These are phyloP conservation scores for Prunus padus DNA, from an alignment of 306 rosid genomes.

Conservation along the genomic window DNA sequence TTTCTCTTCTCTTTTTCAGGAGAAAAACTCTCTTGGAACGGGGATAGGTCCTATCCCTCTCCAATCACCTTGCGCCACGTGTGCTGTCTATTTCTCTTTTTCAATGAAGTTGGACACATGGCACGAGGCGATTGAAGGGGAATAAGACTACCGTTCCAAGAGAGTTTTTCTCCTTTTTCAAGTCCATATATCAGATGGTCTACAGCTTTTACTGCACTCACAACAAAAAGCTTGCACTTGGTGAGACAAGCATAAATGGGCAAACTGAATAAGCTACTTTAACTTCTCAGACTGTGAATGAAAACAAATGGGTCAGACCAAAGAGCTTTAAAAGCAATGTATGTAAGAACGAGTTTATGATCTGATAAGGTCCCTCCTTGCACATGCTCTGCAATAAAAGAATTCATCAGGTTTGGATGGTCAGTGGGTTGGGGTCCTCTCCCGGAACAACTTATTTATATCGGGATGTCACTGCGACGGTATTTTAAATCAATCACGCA, in stretches of 20 bases:
- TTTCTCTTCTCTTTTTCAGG: constrained; percentile 18
- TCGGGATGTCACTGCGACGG: no score
- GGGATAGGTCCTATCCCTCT: no score
- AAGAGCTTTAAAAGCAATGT: background rate
- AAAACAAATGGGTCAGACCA: constrained; percentile 1
- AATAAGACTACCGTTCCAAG: no score
- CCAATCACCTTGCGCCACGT: no score
- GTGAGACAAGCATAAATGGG: constrained; percentile 24
- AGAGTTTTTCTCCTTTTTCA: no score
- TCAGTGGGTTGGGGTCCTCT: constrained; percentile 31
- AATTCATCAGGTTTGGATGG: constrained; percentile 26
- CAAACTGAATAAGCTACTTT: constrained; percentile 21
- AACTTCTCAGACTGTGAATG: background rate
- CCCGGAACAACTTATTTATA: background rate
- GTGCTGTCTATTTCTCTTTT: no score
- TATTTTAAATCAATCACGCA: no score
- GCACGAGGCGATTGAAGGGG: no score
- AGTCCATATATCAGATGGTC: constrained; percentile 26
- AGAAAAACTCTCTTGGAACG: no score
- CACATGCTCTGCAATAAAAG: constrained; percentile 57
- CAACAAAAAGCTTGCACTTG: constrained; percentile 18
- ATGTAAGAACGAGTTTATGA: constrained; percentile 18
- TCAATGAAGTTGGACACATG: no score
- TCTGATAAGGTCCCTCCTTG: constrained; percentile 28
- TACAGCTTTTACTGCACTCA: constrained; percentile 28